Base-by-base conservation (phyloP, 768 basidiomycete genomes). In the Termitomyces titanicus region DNA sequence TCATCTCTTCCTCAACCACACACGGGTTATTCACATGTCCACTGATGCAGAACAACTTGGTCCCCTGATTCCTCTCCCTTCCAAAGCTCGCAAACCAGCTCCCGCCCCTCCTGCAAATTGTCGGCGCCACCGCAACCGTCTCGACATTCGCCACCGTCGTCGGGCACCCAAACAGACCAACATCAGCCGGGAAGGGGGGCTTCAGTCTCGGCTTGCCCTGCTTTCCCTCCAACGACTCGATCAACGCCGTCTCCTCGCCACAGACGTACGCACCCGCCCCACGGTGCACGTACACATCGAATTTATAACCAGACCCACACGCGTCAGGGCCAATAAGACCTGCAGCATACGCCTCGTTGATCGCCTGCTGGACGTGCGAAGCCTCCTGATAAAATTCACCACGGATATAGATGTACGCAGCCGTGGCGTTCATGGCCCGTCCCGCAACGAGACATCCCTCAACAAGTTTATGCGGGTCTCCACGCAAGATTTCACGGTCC, bases 331-430 rank as follows among this genome's bases (percentile, higher is more conserved):
- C 96, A 54, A 98, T 72, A 51, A 92, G 76, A 5, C 95, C 94
- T 35, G 85, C 85, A 48, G 85, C 84, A 76, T 99, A 98, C 3
- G 96, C 95, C 66, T 98, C 95, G 62, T 86, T 81, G 72, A 99
- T 97, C 51, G 96, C 96, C 69, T 95, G 92, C 70, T 95, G 92
- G 38, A 98, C 82, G 70, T 97, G 94, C 0, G 84, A 80, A 0
- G 95, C 95, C 70, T 98, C 96, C 69, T 95, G 93, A 73, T 89
- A 86, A 75, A 98, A 99, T 71, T 99, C 96, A 61, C 96, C 96
- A 57, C 96, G 95, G 65, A 98, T 94, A 75, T 99, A 99, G 72
- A 99, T 98, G 79, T 98, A 99, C n/a, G 96, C 96, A 0, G 95
- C 95, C 44, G 72, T 94, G 37, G 95, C 96, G 72, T 98, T 98